A percentile compares a stretch with the other conserved stretches of the same genome.
Conservation (phyloP, 2,329 filamentous ascomycete genomes). For the Aspergillaceae sp. region DNA sequence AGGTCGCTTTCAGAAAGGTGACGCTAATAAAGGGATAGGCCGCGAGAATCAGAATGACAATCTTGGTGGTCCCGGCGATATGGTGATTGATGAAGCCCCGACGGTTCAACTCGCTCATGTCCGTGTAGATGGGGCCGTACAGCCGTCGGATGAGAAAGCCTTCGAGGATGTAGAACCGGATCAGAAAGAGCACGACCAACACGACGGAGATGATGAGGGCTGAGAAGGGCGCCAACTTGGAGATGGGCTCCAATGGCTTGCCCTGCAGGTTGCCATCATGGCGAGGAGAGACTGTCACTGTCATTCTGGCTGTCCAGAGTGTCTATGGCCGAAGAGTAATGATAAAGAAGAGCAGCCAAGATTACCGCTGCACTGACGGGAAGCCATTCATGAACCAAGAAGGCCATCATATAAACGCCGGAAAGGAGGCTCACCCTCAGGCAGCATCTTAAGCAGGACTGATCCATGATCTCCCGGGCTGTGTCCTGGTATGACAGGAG, state of each 20-base stretch:
- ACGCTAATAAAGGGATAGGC: constrained; percentile 37
- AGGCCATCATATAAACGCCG: too few species aligned
- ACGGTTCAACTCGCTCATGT: constrained; percentile 28
- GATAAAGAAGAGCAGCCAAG: too few species aligned
- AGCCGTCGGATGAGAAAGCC: constrained; percentile 26
- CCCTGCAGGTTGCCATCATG: too few species aligned
- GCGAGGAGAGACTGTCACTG: too few species aligned
- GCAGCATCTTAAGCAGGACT: too few species aligned
- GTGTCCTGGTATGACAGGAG: too few species aligned
- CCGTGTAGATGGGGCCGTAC: constrained; percentile 29
- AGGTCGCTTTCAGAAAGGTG: constrained; percentile 23
- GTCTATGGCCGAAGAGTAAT: too few species aligned
- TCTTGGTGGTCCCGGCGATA: constrained; percentile 36
- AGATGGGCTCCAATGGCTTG: constrained; percentile 14
- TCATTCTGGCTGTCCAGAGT: too few species aligned
- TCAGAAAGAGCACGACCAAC: constrained; percentile 27
- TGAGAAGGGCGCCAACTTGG: constrained; percentile 16
- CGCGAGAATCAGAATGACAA: constrained; percentile 31
- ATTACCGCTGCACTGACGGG: too few species aligned
- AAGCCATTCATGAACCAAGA: too few species aligned
- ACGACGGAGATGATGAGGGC: constrained; percentile 19
- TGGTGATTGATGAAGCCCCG: constrained; percentile 42
- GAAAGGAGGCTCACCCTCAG: too few species aligned
- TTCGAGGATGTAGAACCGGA: constrained; percentile 39
- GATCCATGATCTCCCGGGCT: too few species aligned